phyloP scores from a whole-genome alignment of 257 asterid genomes.

The Plantago major region DNA sequence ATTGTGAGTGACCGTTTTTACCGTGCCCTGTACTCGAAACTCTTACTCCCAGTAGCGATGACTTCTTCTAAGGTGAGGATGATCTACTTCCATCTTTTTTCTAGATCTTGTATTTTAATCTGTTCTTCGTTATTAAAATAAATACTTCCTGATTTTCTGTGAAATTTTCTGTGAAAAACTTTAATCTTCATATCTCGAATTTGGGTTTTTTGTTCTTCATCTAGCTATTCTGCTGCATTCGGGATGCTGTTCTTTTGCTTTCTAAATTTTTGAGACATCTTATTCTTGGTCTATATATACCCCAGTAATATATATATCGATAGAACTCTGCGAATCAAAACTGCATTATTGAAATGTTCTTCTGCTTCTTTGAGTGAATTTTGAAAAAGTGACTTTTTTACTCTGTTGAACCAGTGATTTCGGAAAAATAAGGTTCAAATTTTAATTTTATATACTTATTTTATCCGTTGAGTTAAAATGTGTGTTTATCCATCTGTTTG shows the following conservation, averaged over 20 bases:
- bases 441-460: not conserved
- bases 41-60: conserved; percentile 90
- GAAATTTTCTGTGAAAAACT: no score
- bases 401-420: not conserved
- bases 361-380: not conserved
- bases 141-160: not conserved
- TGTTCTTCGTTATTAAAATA: conserved; percentile 1
- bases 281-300: no score
- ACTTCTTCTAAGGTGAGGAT: conserved; percentile 81
- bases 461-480: not conserved
- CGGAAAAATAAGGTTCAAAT: no score
- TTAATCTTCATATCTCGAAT: no score
- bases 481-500: not conserved
- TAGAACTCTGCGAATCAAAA: no score
- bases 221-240: not conserved
- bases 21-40: conserved; percentile 95
- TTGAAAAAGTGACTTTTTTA: not conserved
- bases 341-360: not conserved
- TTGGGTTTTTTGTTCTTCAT: not conserved
- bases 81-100: conserved; percentile 5
- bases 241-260: not conserved
- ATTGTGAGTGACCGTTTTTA: conserved; percentile 89
- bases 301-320: no score
- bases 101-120: conserved; percentile 10
- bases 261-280: no score